Base-by-base conservation (phyloP, 371 early-diverging fungal genomes). In the Rhizomucor miehei region DNA sequence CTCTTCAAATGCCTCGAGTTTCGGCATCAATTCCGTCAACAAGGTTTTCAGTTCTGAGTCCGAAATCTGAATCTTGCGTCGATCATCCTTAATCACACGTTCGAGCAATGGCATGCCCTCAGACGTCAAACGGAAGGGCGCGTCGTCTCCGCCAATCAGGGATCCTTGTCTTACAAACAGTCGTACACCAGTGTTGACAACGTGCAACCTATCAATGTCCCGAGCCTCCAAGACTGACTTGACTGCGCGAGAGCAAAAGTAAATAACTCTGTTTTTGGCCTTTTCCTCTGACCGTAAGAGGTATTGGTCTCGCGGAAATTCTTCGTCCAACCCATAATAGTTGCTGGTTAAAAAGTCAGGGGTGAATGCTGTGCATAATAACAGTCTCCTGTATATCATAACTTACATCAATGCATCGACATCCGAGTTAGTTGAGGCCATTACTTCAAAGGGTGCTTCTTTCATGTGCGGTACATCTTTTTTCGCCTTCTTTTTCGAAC, bases 111-210 rank as follows among this genome's bases (percentile, higher is more conserved):
- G 75, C 35, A 94, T 61, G 44, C 94, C 93, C 59, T 94, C 95
- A 50, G 82, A 73, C 24, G 86, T 78, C 16, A 93, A 71, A 23
- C 96, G 85, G 82, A 88, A 93, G 6, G 84, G 73, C 61, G 86
- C 89, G 10, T 67, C 79, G 25, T 75, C 75, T 3, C 57, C 62
- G 24, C 77, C 78, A 44, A 72, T 56, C 35, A 71, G 67, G 6
- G 71, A 67, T 35, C 84, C 84, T 72, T 86, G 89, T 53, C 91
- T 85, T 21, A 86, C 83, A 66, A 97, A 94, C 1, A 88, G 65
- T 48, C 86, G 79, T 45, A 96, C 88, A 35, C 97, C 96, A 0
- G 95, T 90, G 73, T 96, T 93, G 48, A 96, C 92, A 4, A 89
- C 74, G 67, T 91, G 88, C 51, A 95, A 75, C 23, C 85, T 80